phyloP scores from a whole-genome alignment of 176 grass and related monocot genomes.

The Echinochloa phyllopogon region DNA sequence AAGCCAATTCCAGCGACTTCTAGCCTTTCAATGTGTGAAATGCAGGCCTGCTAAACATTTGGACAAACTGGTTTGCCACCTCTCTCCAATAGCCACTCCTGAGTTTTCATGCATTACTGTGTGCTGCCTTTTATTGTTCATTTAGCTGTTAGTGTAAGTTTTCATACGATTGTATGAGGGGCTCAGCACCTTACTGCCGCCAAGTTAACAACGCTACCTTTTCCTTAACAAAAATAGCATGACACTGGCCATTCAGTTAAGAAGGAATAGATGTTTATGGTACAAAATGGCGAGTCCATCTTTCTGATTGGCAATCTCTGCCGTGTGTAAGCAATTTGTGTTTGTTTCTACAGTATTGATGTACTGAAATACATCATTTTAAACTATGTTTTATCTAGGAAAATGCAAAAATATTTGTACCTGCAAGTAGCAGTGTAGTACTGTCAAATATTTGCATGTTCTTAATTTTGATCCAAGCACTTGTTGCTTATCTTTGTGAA shows the following conservation, averaged over 20 bases:
- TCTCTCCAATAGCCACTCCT: background rate
- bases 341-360: background rate
- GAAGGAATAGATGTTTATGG: background rate
- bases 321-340: background rate
- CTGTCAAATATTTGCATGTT: background rate
- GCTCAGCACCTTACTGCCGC: background rate
- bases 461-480: background rate
- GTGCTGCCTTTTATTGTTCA: background rate
- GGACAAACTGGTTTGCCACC: background rate
- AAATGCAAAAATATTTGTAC: background rate
- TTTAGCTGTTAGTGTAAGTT: background rate
- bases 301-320: background rate
- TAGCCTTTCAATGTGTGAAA: background rate
- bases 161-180: background rate
- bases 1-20: background rate
- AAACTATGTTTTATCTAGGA: background rate
- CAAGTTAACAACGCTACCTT: background rate
- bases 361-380: background rate
- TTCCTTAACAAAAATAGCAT: background rate
- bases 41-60: background rate
- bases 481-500: background rate
- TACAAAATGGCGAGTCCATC: background rate
- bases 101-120: background rate
- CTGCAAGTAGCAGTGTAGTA: background rate
- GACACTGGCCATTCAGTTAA: background rate